phyloP scores from a whole-genome alignment of 176 grass and related monocot genomes.

The Urochloa ruziziensis region DNA sequence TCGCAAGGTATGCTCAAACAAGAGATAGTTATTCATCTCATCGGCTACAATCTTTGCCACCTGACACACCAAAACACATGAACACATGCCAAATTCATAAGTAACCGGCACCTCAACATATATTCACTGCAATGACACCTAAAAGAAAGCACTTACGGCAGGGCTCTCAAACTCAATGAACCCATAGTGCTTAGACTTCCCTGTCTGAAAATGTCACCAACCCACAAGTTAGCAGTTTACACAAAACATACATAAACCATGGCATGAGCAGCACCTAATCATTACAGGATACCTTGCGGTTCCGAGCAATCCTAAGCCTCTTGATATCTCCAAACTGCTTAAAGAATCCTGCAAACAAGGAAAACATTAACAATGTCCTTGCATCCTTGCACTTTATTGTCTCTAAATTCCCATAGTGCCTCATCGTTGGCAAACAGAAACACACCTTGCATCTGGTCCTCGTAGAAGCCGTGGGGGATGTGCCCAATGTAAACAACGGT shows the following conservation, averaged over 20 bases:
- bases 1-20: conserved; percentile 85
- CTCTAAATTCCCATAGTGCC: no score
- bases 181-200: conserved; percentile 96
- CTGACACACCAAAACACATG: conserved; percentile 39
- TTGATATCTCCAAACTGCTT: conserved; percentile 79
- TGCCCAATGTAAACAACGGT: conserved; percentile 86
- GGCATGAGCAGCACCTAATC: neutral
- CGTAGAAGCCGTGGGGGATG: conserved; percentile 94
- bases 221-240: conserved; percentile 12
- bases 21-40: conserved; percentile 91
- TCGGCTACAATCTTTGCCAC: conserved; percentile 81
- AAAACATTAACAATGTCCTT: neutral
- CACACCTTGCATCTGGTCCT: conserved; percentile 89
- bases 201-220: conserved; percentile 57
- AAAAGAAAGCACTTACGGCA: conserved; percentile 34
- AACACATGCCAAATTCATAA: neutral
- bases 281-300: conserved; percentile 55
- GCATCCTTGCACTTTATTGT: neutral
- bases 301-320: conserved; percentile 73
- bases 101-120: neutral
- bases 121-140: neutral
- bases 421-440: neutral
- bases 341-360: conserved; percentile 66
- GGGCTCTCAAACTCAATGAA: conserved; percentile 93
- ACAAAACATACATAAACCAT: neutral